phyloP scores from a whole-genome alignment of 371 early-diverging fungal genomes.

The Mortierella sp. region DNA sequence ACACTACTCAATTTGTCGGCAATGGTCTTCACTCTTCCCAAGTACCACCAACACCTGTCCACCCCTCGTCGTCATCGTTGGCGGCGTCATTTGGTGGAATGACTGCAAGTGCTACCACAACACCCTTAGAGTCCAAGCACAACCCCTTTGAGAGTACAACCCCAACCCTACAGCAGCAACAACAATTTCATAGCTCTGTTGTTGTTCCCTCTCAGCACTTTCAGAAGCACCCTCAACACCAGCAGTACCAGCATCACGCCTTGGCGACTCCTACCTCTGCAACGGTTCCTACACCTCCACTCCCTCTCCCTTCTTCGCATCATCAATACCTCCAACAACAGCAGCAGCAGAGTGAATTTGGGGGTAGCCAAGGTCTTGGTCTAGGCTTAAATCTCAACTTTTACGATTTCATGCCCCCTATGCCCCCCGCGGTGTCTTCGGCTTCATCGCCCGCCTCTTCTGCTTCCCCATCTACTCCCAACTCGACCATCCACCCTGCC shows the following conservation, averaged over 20 bases:
- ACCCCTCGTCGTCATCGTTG: background rate
- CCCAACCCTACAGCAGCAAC: background rate
- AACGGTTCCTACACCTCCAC: background rate
- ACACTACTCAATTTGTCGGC: background rate
- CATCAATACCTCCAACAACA: conserved; percentile 6
- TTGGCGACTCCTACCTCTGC: conserved; percentile 18
- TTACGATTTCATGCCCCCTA: background rate
- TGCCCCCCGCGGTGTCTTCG: background rate
- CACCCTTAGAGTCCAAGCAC: background rate
- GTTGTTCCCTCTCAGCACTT: background rate
- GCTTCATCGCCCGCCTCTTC: conserved; percentile 11
- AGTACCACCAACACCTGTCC: background rate
- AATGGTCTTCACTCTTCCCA: background rate
- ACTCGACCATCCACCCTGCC: background rate
- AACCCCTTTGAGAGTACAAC: too few species aligned
- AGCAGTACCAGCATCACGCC: background rate
- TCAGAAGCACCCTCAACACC: background rate
- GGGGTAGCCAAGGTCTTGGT: background rate
- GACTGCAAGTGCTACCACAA: too few species aligned
- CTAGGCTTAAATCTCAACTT: background rate
- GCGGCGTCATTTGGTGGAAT: too few species aligned
- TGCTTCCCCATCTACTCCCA: background rate
- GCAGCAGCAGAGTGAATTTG: background rate
- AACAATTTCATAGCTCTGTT: background rate
- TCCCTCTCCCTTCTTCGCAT: background rate